Evolutionary conservation across 2,329 filamentous ascomycete species (phyloP).

Genomic region (Capronia americana): DNA sequence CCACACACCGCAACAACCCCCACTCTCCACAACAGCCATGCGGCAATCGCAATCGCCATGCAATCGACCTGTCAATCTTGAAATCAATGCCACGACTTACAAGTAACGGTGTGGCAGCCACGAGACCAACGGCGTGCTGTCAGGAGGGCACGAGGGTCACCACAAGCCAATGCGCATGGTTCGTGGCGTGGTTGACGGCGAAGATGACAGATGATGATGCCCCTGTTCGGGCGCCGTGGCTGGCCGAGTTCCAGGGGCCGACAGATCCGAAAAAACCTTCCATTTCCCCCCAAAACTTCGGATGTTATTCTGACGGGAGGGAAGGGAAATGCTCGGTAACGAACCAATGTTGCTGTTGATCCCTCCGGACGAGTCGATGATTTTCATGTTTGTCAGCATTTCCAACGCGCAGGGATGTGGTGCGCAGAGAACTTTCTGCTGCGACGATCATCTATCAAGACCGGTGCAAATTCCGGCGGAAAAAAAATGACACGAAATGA

Average conservation of each 20-base stretch:
- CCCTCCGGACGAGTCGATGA: neutral
- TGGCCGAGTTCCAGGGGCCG: neutral
- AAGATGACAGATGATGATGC: neutral
- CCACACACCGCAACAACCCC: neutral
- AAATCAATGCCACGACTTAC: neutral
- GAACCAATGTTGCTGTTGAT: neutral
- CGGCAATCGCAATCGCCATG: slow-evolving; percentile 1
- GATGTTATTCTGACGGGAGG: neutral
- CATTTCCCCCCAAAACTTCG: neutral
- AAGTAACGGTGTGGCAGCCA: neutral
- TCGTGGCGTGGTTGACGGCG: neutral
- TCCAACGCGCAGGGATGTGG: neutral
- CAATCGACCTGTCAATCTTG: slow-evolving; percentile 21
- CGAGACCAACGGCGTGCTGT: neutral
- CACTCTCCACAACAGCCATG: neutral
- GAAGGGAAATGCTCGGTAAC: neutral
- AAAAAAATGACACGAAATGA: too few relatives aligned
- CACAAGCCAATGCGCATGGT: neutral
- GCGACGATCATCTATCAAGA: neutral
- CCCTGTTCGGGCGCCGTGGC: neutral
- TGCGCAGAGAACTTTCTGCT: neutral
- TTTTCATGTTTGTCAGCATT: neutral
- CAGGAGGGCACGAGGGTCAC: neutral
- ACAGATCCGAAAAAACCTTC: neutral
- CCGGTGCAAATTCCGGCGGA: neutral